Percentiles rank a stretch among this genome's conserved stretches.
These are phyloP conservation scores for Xylaria sp. DNA, from an alignment of 2,329 filamentous ascomycete species.

Conservation along the genomic window DNA sequence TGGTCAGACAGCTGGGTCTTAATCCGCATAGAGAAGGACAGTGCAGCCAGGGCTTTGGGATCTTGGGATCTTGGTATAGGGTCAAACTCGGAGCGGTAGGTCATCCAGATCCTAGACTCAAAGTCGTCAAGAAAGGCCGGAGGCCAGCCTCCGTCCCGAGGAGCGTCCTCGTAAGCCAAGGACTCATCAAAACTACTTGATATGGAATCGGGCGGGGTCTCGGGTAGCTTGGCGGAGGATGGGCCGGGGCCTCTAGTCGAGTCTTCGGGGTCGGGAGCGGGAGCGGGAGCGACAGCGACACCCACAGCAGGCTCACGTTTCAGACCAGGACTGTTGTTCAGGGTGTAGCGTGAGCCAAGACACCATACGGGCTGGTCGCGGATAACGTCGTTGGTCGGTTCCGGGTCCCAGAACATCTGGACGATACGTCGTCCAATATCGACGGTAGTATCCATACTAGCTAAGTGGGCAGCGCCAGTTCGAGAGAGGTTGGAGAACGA, in stretches of 20 bases:
- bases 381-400: conserved; percentile 80
- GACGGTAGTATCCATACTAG: conserved; percentile 60
- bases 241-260: conserved; percentile 21
- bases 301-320: conserved; percentile 27
- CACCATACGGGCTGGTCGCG: conserved; percentile 84
- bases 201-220: conserved; percentile 61
- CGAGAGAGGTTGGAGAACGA: not conserved
- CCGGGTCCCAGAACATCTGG: conserved; percentile 91
- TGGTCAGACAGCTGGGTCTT: conserved; percentile 83
- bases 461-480: not conserved
- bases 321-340: conserved; percentile 47
- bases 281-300: conserved; percentile 15
- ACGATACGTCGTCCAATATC: conserved; percentile 85
- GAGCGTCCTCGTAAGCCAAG: conserved; percentile 60
- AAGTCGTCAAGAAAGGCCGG: conserved; percentile 88
- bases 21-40: conserved; percentile 87
- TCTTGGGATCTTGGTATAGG: conserved; percentile 83
- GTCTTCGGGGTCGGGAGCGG: conserved; percentile 29
- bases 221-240: conserved; percentile 50
- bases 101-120: conserved; percentile 94
- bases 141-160: conserved; percentile 77
- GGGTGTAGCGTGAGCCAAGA: conserved; percentile 67
- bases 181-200: conserved; percentile 65
- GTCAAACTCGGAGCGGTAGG: conserved; percentile 88
- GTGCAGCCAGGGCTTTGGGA: conserved; percentile 73